These are phyloP conservation scores for Tolypocladium tropicale DNA, from an alignment of 2,329 filamentous ascomycete species.

Conservation along the genomic window DNA sequence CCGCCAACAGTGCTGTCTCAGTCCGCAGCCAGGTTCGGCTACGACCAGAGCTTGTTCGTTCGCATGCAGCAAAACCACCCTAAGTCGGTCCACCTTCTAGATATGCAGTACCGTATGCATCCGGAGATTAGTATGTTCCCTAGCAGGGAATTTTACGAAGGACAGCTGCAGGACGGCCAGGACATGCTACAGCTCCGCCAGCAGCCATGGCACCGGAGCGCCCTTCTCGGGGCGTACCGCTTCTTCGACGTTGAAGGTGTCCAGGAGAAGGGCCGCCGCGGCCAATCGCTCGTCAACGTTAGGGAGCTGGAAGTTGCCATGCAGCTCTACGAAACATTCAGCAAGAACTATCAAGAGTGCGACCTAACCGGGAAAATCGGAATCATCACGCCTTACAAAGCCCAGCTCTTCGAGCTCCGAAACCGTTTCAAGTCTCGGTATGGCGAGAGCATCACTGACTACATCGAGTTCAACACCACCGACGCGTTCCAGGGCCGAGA, in stretches of 20 bases:
- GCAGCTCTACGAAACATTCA: conserved; percentile 71
- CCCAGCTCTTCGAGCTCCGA: conserved; percentile 74
- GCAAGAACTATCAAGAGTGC: conserved; percentile 55
- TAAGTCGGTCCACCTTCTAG: conserved; percentile 82
- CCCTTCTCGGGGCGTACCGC: conserved; percentile 79
- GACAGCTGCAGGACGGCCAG: conserved; percentile 71
- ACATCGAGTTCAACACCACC: conserved; percentile 96
- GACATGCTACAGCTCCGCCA: conserved; percentile 69
- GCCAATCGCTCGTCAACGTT: conserved; percentile 83
- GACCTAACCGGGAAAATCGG: conserved; percentile 79
- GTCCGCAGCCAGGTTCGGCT: conserved; percentile 83
- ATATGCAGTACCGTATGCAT: conserved; percentile 98
- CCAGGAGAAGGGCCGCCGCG: conserved; percentile 69
- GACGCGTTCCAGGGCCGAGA: conserved; percentile 97
- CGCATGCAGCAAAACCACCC: conserved; percentile 94
- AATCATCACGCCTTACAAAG: conserved; percentile 97
- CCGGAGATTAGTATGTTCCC: conserved; percentile 91
- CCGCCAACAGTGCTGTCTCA: conserved; percentile 93
- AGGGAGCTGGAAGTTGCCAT: conserved; percentile 82
- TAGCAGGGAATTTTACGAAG: conserved; percentile 85
- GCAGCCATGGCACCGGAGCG: conserved; percentile 77
- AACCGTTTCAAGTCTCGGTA: conserved; percentile 62
- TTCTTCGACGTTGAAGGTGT: conserved; percentile 95
- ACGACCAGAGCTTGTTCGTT: conserved; percentile 96
- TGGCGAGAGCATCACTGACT: conserved; percentile 63